Percentiles rank a stretch among this genome's conserved stretches.
These are phyloP conservation scores for Talaromyces trachyspermus DNA, from an alignment of 495 filamentous ascomycete genomes.

Conservation along the genomic window DNA sequence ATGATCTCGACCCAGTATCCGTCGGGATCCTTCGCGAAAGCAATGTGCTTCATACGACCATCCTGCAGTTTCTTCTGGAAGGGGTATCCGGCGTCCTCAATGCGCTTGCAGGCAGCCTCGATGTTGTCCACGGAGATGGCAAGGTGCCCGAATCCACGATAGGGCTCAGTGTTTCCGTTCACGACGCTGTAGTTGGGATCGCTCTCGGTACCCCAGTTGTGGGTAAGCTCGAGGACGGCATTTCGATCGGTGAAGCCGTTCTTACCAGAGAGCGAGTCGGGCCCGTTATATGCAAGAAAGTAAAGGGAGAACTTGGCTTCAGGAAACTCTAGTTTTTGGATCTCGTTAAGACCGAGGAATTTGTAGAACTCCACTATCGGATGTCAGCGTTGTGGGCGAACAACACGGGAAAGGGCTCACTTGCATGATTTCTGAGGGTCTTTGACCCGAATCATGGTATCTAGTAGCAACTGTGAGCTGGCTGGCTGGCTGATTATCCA, in stretches of 20 bases:
- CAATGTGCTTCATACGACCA: conserved; percentile 81
- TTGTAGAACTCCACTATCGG: conserved; percentile 80
- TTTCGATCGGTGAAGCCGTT: conserved; percentile 77
- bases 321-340: conserved; percentile 65
- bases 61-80: conserved; percentile 94
- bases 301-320: conserved; percentile 82
- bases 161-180: conserved; percentile 85
- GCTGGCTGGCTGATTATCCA: conserved; percentile 3
- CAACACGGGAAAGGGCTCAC: not conserved
- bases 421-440: conserved; percentile 76
- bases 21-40: conserved; percentile 90
- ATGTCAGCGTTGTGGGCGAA: not conserved
- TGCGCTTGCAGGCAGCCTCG: conserved; percentile 75
- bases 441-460: conserved; percentile 82
- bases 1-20: conserved; percentile 84
- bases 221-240: conserved; percentile 86
- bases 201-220: conserved; percentile 93
- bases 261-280: conserved; percentile 68
- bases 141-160: conserved; percentile 84
- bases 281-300: conserved; percentile 52
- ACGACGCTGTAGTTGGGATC: conserved; percentile 74
- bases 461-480: conserved; percentile 17
- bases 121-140: conserved; percentile 87
- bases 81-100: conserved; percentile 81
- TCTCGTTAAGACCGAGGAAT: conserved; percentile 79